Conservation (phyloP, 495 filamentous ascomycete species). For the Daldinia concentrica region DNA sequence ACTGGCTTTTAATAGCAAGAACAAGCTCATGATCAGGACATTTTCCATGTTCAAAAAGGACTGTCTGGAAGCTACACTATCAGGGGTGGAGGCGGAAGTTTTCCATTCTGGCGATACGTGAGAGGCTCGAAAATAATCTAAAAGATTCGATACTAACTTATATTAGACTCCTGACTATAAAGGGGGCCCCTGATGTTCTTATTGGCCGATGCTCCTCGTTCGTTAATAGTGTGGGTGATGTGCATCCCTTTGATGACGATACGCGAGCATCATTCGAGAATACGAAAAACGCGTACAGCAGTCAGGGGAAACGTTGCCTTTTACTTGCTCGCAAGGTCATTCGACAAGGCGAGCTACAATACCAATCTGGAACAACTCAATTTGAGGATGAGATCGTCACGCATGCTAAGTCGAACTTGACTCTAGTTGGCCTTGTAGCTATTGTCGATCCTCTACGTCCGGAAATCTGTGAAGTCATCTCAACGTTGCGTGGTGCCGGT, state of each 20-base stretch:
- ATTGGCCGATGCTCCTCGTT: constrained; percentile 64
- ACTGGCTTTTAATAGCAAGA: constrained; percentile 80
- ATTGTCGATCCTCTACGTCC: constrained; percentile 74
- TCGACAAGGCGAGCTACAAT: constrained; percentile 46
- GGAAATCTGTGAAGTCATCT: constrained; percentile 70
- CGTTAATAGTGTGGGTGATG: constrained; percentile 57
- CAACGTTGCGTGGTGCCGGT: constrained; percentile 65
- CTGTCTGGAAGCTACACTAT: constrained; percentile 50
- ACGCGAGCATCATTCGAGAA: constrained; percentile 56
- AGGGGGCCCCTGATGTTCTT: constrained; percentile 71
- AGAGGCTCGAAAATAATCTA: constrained; percentile 18
- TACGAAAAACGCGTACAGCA: constrained; percentile 69
- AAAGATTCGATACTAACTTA: constrained; percentile 1
- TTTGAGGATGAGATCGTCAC: constrained; percentile 63
- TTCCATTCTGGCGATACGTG: constrained; percentile 56
- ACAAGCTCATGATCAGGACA: constrained; percentile 74
- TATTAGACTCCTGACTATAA: constrained; percentile 63
- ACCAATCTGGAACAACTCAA: constrained; percentile 50
- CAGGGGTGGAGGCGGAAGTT: constrained; percentile 46
- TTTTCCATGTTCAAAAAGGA: constrained; percentile 50
- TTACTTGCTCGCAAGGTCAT: constrained; percentile 69
- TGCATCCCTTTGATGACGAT: constrained; percentile 51
- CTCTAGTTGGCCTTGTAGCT: constrained; percentile 69
- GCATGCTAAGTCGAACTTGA: constrained; percentile 60
- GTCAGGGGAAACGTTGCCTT: constrained; percentile 70